These are phyloP conservation scores for Neurospora discreta DNA, from an alignment of 495 filamentous ascomycete genomes.

Conservation along the genomic window DNA sequence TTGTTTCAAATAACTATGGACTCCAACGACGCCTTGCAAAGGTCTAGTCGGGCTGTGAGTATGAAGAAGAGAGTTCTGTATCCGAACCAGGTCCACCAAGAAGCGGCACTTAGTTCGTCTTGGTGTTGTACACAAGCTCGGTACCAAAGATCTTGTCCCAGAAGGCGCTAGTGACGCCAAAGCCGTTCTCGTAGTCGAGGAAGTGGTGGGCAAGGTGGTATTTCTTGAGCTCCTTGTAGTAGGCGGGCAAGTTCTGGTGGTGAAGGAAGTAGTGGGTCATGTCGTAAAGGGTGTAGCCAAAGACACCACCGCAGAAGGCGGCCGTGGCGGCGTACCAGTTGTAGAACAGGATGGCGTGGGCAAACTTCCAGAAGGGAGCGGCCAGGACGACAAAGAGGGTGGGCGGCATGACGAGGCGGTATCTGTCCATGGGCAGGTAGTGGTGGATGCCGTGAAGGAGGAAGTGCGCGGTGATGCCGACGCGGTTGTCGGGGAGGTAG, in stretches of 20 bases:
- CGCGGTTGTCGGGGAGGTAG: conserved; percentile 84
- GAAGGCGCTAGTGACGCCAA: conserved; percentile 94
- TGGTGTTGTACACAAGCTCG: conserved; percentile 49
- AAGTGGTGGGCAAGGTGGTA: conserved; percentile 97
- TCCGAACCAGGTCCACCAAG: neutral
- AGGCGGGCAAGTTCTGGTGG: conserved; percentile 79
- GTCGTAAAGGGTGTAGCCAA: conserved; percentile 94
- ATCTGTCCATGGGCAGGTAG: conserved; percentile 96
- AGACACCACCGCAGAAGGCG: conserved; percentile 81
- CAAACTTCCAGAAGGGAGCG: conserved; percentile 85
- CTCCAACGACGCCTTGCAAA: neutral
- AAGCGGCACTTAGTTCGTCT: conserved; percentile 39
- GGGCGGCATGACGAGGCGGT: conserved; percentile 95
- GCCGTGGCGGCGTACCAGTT: conserved; percentile 71
- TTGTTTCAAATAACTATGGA: neutral
- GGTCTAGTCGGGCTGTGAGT: neutral
- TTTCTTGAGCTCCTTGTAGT: conserved; percentile 87
- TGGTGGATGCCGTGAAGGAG: conserved; percentile 95
- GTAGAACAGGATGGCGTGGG: conserved; percentile 72
- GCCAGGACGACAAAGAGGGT: conserved; percentile 78
- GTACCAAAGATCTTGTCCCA: conserved; percentile 94
- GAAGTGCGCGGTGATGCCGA: conserved; percentile 84
- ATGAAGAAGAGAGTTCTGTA: neutral
- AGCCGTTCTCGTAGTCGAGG: conserved; percentile 93
- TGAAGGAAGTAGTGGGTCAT: conserved; percentile 99